Evolutionary conservation across 2,329 filamentous ascomycete species (phyloP).

Genomic region (Colletotrichum chlorophyti): DNA sequence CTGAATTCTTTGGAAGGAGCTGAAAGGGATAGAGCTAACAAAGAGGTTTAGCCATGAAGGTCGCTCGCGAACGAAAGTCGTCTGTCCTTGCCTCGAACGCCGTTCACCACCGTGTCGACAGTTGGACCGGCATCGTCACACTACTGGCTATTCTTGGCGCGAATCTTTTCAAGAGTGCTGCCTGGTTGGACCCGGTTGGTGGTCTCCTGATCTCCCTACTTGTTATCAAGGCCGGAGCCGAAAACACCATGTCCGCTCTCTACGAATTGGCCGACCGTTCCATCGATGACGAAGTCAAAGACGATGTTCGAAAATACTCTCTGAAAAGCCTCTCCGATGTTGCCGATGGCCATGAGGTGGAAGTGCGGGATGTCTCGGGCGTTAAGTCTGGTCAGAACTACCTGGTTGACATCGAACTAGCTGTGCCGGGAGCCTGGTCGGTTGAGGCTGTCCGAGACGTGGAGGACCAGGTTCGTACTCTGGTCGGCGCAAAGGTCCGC

Average conservation of each 20-base stretch:
- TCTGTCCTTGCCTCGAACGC: slow-evolving; percentile 96
- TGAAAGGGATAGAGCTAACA: slow-evolving; percentile 1
- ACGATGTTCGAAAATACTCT: slow-evolving; percentile 72
- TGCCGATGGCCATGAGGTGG: slow-evolving; percentile 62
- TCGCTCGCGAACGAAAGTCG: slow-evolving; percentile 91
- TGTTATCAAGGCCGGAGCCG: slow-evolving; percentile 88
- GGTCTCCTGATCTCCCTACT: slow-evolving; percentile 91
- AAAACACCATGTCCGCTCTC: slow-evolving; percentile 82
- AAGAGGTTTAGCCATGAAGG: slow-evolving; percentile 78
- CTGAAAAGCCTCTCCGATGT: slow-evolving; percentile 63
- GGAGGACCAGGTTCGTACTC: slow-evolving; percentile 76
- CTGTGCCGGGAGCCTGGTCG: slow-evolving; percentile 78
- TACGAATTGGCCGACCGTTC: slow-evolving; percentile 90
- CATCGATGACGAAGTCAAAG: slow-evolving; percentile 84
- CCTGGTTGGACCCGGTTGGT: slow-evolving; percentile 94
- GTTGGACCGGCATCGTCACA: slow-evolving; percentile 92
- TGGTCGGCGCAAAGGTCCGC: slow-evolving; percentile 77
- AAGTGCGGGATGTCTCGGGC: slow-evolving; percentile 81
- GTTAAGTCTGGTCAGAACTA: slow-evolving; percentile 98
- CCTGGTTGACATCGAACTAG: slow-evolving; percentile 87
- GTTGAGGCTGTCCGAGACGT: slow-evolving; percentile 73
- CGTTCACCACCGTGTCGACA: slow-evolving; percentile 95
- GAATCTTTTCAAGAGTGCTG: slow-evolving; percentile 83
- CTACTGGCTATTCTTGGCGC: slow-evolving; percentile 88
- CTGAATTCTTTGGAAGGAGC: neutral